phyloP scores from a whole-genome alignment of 1,139 yeast species.

The Sugiyamaella sp. region DNA sequence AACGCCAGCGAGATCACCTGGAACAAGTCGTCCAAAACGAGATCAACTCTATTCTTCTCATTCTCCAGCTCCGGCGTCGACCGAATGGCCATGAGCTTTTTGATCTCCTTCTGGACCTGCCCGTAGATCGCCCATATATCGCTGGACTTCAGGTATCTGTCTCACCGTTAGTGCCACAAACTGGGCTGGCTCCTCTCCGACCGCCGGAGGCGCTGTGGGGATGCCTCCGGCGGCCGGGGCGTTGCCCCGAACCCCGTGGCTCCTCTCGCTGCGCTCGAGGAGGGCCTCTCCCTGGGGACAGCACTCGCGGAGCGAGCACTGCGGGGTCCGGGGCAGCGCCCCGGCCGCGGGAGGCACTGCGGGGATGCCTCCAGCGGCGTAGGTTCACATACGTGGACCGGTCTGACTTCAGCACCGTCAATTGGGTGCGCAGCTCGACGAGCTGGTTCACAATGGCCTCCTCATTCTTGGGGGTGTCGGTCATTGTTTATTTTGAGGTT shows the following conservation, averaged over 20 bases:
- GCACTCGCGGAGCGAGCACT: too few relatives aligned
- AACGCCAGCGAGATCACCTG: conserved; percentile 83
- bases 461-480: conserved; percentile 40
- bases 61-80: conserved; percentile 32
- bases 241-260: too few relatives aligned
- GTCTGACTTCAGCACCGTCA: conserved; percentile 54
- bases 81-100: conserved; percentile 38
- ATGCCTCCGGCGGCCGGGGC: conserved; percentile 4
- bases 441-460: conserved; percentile 49
- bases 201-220: too few relatives aligned
- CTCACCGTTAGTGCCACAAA: conserved; percentile 6
- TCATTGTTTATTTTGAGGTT: conserved; percentile 6
- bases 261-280: too few relatives aligned
- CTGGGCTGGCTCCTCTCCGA: too few relatives aligned
- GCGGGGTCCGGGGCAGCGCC: background rate
- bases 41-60: conserved; percentile 54
- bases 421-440: conserved; percentile 45
- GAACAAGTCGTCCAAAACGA: conserved; percentile 83
- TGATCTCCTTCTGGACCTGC: conserved; percentile 39
- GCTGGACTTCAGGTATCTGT: conserved; percentile 51
- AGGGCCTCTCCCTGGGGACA: too few relatives aligned
- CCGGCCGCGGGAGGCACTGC: background rate
- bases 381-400: conserved; percentile 48
- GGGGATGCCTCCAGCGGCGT: too few relatives aligned
- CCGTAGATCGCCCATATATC: conserved; percentile 56